Percentiles rank a stretch among this genome's conserved stretches.
These are phyloP conservation scores for Aphanomyces invadans DNA, from an alignment of 352 stramenopile species.

Conservation along the genomic window DNA sequence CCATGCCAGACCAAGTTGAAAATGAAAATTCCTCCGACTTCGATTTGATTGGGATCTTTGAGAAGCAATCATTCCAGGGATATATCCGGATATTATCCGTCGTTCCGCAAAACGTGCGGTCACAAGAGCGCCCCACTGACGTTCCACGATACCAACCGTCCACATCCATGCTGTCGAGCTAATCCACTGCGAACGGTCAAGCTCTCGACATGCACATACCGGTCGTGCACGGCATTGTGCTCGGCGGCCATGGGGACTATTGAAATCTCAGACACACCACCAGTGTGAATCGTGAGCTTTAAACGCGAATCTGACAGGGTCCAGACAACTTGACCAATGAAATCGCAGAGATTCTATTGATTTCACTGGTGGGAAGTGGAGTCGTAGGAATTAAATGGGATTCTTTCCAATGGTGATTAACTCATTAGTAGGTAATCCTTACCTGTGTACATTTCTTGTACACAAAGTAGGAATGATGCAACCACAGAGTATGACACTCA, in stretches of 20 bases:
- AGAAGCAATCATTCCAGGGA: not conserved
- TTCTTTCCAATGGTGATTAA: constrained; percentile 7
- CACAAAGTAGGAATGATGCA: constrained; percentile 26
- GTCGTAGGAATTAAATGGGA: not conserved
- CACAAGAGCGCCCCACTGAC: not conserved
- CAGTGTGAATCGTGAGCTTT: too few species aligned
- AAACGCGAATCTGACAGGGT: too few species aligned
- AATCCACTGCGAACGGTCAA: too few species aligned
- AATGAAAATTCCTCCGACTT: not conserved
- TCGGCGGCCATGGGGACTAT: too few species aligned
- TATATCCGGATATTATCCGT: not conserved
- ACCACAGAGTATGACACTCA: constrained; percentile 26
- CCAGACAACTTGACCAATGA: too few species aligned
- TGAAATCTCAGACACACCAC: too few species aligned
- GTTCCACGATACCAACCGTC: not conserved
- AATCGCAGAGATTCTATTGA: too few species aligned
- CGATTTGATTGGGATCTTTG: not conserved
- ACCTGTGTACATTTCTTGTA: constrained; percentile 19
- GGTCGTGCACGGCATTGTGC: too few species aligned
- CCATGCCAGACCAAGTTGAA: not conserved
- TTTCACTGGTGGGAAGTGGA: not conserved
- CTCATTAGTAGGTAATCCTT: constrained; percentile 26
- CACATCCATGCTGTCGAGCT: too few species aligned
- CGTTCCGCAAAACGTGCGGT: not conserved
- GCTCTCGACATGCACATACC: too few species aligned